Base-by-base conservation (phyloP, 2,329 filamentous ascomycete genomes). In the Cryphonectria parasitica region DNA sequence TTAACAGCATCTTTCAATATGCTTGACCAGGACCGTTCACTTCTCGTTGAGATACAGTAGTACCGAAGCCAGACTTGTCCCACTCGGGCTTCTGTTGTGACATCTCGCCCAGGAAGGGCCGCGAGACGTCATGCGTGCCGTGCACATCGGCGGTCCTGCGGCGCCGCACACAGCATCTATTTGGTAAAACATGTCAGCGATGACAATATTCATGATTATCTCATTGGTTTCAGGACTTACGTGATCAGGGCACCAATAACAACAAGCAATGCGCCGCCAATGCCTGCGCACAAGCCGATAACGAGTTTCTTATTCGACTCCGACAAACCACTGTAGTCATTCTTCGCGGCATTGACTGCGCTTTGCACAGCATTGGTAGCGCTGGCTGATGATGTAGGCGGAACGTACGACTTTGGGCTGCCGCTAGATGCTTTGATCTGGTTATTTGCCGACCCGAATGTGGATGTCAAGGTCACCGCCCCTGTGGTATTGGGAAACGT, bases 401-500 rank as follows among this genome's bases (percentile, higher is more conserved):
- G 71, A 19, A 70, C 31, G n/a, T 66, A 72, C 1, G 71, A 70
- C 28, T 66, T 63, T 6, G 68, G 71, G 17, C 68, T 72, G 17
- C 71, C 71, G 54, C 66, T 71, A 5, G 71, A 72, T 2, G 45
- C 71, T 19, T 64, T 52, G 7, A 72, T 49, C 66, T 61, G 58
- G 52, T 81, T 77, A 1, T 75, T 82, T 25, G 80, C 78, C 0
- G 76, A 74, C 22, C 85, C 84, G 71, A 89, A 89, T 2, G 67
- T 25, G 0, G 78, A 73, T 13, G 83, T 75, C 0, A 79, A 78
- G 10, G 73, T 79, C 3, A 79, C 68, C 0, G 83, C 79, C 0
- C 73, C 74, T 0, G 77, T 80, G 6, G 80, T 79, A 2, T 75
- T 75, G 0, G 85, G 83, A 73, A 84, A 87, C 0, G 80, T 82